Evolutionary conservation across 2,329 filamentous ascomycete species (phyloP).

Genomic region (Botrytis hyacinthi): DNA sequence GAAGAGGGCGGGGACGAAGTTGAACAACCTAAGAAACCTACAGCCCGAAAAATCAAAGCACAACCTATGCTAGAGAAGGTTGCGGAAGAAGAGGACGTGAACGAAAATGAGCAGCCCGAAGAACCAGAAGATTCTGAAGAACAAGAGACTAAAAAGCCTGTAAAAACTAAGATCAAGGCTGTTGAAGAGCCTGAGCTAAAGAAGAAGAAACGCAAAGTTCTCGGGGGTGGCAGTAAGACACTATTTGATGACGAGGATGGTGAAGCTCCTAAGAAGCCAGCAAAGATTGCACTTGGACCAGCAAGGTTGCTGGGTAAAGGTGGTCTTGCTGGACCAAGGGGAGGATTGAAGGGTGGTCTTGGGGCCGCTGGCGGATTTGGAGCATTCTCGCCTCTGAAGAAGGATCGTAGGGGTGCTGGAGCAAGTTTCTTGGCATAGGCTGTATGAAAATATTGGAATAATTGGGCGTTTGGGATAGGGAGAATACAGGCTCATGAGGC

Average conservation of each 20-base stretch:
- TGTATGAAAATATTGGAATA: neutral
- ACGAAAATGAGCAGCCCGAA: slow-evolving; percentile 38
- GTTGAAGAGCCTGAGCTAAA: slow-evolving; percentile 40
- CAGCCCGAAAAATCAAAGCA: slow-evolving; percentile 7
- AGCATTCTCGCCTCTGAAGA: slow-evolving; percentile 71
- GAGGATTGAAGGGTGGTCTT: slow-evolving; percentile 30
- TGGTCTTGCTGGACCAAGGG: slow-evolving; percentile 33
- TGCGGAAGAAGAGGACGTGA: slow-evolving; percentile 40
- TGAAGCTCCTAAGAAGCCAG: slow-evolving; percentile 43
- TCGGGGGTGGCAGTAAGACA: slow-evolving; percentile 61
- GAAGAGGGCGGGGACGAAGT: slow-evolving; percentile 37
- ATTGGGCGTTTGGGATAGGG: slow-evolving; percentile 17
- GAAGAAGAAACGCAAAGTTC: slow-evolving; percentile 69
- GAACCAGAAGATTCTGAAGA: slow-evolving; percentile 31
- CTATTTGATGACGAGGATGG: slow-evolving; percentile 71
- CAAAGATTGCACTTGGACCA: slow-evolving; percentile 39
- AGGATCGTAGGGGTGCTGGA: slow-evolving; percentile 60
- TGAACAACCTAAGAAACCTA: slow-evolving; percentile 22
- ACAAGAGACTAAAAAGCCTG: slow-evolving; percentile 17
- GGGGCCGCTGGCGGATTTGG: slow-evolving; percentile 46
- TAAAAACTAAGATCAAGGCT: slow-evolving; percentile 24
- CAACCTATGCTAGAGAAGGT: slow-evolving; percentile 39
- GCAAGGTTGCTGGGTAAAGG: slow-evolving; percentile 36
- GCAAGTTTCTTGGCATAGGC: slow-evolving; percentile 52
- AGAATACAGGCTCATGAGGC: neutral